Base-by-base conservation (phyloP, 352 stramenopile genomes). In the Phytophthora melonis region DNA sequence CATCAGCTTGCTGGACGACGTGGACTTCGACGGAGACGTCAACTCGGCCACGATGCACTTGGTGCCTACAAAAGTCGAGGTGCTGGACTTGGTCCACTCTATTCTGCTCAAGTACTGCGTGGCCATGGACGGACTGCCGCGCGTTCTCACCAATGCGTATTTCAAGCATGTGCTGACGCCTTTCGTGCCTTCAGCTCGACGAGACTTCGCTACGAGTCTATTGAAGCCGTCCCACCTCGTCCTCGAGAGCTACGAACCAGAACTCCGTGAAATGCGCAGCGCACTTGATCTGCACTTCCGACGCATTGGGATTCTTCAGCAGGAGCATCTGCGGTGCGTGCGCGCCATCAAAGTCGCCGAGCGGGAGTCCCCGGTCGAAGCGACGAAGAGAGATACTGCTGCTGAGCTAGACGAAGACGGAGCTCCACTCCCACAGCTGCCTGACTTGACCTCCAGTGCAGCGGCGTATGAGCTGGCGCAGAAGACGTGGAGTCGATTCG, bases 81-180 rank as follows among this genome's bases (percentile, higher is more conserved):
- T 89, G 7, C 75, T 90, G 21, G 77, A 85, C 25, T 10, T 84
- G 14, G 45, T 93, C 3, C 79, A 91, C 41, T 23, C 58, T 0
- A 65, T 89, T 7, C 57, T 93, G 0, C 57, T 78, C n/a, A 66
- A 73, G 3, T 93, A 91, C 58, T 76, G 87, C 32, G 67, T 78
- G 3, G 68, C 52, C 21, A 72, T 93, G 58, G 84, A 93, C 58
- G 63, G 55, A 6, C 58, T 83, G 0, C 82, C 80, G 5, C 63
- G 60, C 36, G 54, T 91, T 36, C 43, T 84, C 0, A 83, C 71
- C 27, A 62, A 84, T 41, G 30, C 19, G 3, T 66, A 57, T 19
- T 88, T 87, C 32, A 23, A 69, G 19, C 36, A 69, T 19, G 75
- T 88, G 8, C 62, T 88, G 11, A 81, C 77, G 3, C 80, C 80